Conservation (phyloP, 1,139 yeast genomes). For the Candida glucosophila region DNA sequence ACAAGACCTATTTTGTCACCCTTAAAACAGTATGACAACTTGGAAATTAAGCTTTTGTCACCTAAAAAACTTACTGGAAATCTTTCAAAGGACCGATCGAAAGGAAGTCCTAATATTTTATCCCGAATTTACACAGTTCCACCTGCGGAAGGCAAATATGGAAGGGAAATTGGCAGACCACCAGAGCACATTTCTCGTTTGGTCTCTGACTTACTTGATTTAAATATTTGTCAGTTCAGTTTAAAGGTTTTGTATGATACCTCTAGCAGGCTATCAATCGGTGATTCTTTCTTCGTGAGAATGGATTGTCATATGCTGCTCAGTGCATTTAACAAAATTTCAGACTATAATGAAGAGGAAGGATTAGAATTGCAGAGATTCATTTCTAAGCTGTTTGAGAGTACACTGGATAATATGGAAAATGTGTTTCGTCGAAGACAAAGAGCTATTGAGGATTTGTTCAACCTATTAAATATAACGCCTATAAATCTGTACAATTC, state of each 20-base stretch:
- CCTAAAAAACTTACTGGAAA: slow-evolving; percentile 17
- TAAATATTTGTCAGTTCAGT: slow-evolving; percentile 46
- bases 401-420: too few relatives aligned
- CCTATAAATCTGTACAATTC: too few relatives aligned
- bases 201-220: slow-evolving; percentile 57
- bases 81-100: slow-evolving; percentile 13
- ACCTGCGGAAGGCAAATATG: slow-evolving; percentile 12
- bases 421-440: slow-evolving; percentile 58
- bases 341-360: too few relatives aligned
- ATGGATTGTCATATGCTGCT: slow-evolving; percentile 55
- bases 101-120: slow-evolving; percentile 11
- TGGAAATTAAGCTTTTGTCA: slow-evolving; percentile 27
- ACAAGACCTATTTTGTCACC: slow-evolving; percentile 62
- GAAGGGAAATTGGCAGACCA: slow-evolving; percentile 67
- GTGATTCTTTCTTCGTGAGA: slow-evolving; percentile 62
- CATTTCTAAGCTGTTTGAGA: too few relatives aligned
- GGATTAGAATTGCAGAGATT: too few relatives aligned
- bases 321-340: too few relatives aligned
- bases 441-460: slow-evolving; percentile 46
- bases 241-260: slow-evolving; percentile 54
- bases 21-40: slow-evolving; percentile 40
- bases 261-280: slow-evolving; percentile 52
- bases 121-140: slow-evolving; percentile 22
- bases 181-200: slow-evolving; percentile 68
- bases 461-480: slow-evolving; percentile 33